Percentiles rank a stretch among this genome's conserved stretches.
Conservation (phyloP, 2,329 filamentous ascomycete genomes). For the Trichocomaceae sp. region DNA sequence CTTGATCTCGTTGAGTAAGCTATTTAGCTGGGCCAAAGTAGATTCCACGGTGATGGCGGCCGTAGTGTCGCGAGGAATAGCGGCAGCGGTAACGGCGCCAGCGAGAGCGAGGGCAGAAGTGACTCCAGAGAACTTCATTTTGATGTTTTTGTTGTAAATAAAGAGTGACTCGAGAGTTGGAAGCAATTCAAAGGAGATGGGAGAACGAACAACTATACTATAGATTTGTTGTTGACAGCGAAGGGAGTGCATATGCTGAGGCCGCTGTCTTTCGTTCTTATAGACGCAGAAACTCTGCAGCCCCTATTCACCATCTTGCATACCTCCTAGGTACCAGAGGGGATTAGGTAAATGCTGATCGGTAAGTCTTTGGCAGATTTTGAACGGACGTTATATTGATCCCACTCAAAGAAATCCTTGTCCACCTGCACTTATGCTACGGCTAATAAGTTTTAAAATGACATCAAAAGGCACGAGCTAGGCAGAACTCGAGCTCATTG, state of each 20-base stretch:
- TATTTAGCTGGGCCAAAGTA: constrained; percentile 12
- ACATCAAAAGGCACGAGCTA: background rate
- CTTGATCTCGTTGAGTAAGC: constrained; percentile 12
- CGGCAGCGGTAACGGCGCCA: constrained; percentile 24
- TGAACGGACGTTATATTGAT: background rate
- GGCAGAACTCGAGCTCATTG: background rate
- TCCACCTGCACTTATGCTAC: background rate
- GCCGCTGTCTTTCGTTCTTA: background rate
- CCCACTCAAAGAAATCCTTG: background rate
- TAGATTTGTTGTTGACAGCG: background rate
- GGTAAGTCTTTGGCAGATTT: background rate
- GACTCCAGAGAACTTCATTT: constrained; percentile 34
- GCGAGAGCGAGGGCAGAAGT: constrained; percentile 26
- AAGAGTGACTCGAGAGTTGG: constrained; percentile 19
- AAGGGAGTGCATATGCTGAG: background rate
- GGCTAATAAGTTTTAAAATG: background rate
- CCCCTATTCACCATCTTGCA: background rate
- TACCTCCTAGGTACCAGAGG: background rate
- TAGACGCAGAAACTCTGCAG: background rate
- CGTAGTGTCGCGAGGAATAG: constrained; percentile 21
- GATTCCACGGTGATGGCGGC: constrained; percentile 18
- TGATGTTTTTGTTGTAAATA: constrained; percentile 14
- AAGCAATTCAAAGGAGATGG: background rate
- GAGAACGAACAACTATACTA: background rate
- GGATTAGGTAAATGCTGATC: background rate